Conservation (phyloP, 2,329 filamentous ascomycete species). For the Xenoacremonium recifei region DNA sequence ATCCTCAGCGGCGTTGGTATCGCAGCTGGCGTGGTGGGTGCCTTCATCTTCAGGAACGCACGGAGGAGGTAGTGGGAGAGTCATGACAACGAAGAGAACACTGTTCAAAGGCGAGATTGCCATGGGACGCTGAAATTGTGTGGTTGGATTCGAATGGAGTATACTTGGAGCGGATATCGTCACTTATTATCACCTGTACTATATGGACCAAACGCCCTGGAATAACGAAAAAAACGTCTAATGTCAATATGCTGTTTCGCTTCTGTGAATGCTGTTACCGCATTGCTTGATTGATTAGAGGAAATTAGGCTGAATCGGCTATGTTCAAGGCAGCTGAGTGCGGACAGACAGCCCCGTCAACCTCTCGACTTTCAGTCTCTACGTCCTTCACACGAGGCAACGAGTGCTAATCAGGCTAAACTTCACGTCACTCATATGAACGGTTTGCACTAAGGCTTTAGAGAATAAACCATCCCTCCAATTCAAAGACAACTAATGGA, state of each 20-base stretch:
- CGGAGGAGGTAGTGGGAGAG: constrained; percentile 49
- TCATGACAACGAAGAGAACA: neutral
- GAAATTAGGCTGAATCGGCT: no score
- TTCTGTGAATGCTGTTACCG: no score
- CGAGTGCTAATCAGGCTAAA: no score
- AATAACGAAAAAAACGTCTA: constrained; percentile 10
- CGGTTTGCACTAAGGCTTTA: no score
- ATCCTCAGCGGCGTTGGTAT: constrained; percentile 93
- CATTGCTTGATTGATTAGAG: no score
- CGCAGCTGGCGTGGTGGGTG: constrained; percentile 88
- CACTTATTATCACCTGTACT: constrained; percentile 20
- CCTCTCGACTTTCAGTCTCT: no score
- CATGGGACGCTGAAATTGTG: neutral
- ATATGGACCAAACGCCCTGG: constrained; percentile 22
- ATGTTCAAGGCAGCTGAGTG: no score
- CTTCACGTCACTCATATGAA: no score
- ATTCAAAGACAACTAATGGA: constrained; percentile 21
- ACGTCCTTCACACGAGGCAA: no score
- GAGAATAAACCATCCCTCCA: neutral
- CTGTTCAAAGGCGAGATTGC: neutral
- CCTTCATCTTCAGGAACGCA: constrained; percentile 77
- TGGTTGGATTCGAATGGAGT: neutral
- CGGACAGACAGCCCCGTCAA: no score
- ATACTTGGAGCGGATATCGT: constrained; percentile 13
- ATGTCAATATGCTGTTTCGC: constrained; percentile 12